Percentiles rank a stretch among this genome's conserved stretches.
Evolutionary conservation across 768 basidiomycete species (phyloP).

Genomic region (Cystofilobasidium bisporidii): DNA sequence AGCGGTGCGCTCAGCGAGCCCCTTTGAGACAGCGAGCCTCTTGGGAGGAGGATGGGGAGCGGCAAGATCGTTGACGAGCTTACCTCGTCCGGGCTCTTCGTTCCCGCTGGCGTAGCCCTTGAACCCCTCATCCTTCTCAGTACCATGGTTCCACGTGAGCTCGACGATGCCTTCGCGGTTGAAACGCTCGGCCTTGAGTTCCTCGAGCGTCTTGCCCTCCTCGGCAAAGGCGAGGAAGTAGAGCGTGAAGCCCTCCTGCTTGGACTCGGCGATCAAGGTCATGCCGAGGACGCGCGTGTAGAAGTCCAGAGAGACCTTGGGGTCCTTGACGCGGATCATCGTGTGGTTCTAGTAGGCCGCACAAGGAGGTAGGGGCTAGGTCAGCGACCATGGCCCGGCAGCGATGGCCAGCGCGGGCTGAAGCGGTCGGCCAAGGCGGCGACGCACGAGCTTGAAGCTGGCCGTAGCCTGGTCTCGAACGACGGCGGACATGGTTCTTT

Average conservation of each 20-base stretch:
- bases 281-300: conserved; percentile 50
- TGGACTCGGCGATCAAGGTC: conserved; percentile 49
- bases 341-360: conserved; percentile 14
- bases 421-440: background rate
- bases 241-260: conserved; percentile 44
- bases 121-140: conserved; percentile 68
- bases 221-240: conserved; percentile 77
- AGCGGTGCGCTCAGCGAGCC: too few species aligned
- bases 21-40: too few species aligned
- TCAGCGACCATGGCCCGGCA: background rate
- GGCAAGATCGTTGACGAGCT: conserved; percentile 26
- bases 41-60: background rate
- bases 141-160: conserved; percentile 81
- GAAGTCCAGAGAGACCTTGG: conserved; percentile 18
- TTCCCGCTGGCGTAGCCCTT: conserved; percentile 80
- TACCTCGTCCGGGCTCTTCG: conserved; percentile 54
- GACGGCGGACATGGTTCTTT: conserved; percentile 1
- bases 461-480: conserved; percentile 16
- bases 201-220: conserved; percentile 48
- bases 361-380: background rate
- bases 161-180: conserved; percentile 55
- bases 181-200: conserved; percentile 39
- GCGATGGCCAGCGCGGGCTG: background rate
- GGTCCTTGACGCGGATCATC: conserved; percentile 21
- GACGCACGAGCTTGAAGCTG: conserved; percentile 13